Evolutionary conservation across 2,329 filamentous ascomycete genomes (phyloP), one percentile per base, ranked within the genome.

Genomic region (Tolypocladium tropicale): DNA sequence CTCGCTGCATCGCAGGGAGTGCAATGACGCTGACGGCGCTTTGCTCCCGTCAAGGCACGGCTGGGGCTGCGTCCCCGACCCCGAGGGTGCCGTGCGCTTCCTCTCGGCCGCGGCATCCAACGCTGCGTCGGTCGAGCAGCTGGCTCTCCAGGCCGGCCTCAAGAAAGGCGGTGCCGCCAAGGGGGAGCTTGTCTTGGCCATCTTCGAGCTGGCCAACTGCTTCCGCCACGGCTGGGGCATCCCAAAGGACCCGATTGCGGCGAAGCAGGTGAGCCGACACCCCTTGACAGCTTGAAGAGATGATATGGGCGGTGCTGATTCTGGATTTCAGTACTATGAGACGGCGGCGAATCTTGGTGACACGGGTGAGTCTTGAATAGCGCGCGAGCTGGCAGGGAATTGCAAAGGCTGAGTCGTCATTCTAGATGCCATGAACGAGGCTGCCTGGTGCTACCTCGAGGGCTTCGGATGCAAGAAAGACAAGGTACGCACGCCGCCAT

Each of bases 391-490:
- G 11, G 18, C 18, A 11, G 46, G 25, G 25, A 30, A 56, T 57
- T 53, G 34, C n/a, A n/a, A 59, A 55, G 53, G 57, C 52, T 51
- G 54, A 57, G 49, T 37, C 57, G 32, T 34, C 48, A 57, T 59
- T 12, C 46, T 63, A 85, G 94, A 99, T 75, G 94, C 92, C 57
- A 96, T 97, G 92, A 96, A 96, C 68, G 93, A 97, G 72, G 87
- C 87, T 55, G 94, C 86, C 37, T 95, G 91, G 90, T 99, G 94
- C 76, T 97, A 94, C 78, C 73, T 95, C 32, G 88, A 96, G 69
- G 94, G 94, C n/a, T 96, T 95, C 72, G 94, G 94, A 36, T 93
- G 91, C 67, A 94, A 91, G 72, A 99, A 97, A 72, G 92, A 99
- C 77, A 97, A 96, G 89, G 93, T 96, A 79, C 73, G 89, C 82